Base-by-base conservation (phyloP, 2,329 filamentous ascomycete species). In the Metarhizium anisopliae region DNA sequence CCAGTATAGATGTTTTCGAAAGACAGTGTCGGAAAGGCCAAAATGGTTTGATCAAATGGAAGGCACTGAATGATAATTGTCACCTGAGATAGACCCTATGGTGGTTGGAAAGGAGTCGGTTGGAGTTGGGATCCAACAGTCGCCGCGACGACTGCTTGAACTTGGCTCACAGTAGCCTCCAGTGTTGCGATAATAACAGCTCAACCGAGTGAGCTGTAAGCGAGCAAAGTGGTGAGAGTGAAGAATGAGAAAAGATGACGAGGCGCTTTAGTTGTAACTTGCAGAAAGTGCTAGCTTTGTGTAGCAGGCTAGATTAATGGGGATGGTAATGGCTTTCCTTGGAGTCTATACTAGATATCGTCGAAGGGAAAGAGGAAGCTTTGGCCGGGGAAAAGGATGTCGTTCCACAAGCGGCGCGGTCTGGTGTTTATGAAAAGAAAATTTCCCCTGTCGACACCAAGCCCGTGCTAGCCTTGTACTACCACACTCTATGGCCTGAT, bases 131-230 rank as follows among this genome's bases (percentile, higher is more conserved):
- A 40, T 51, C 53, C 47, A 49, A 55, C 53, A 57, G 53, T 56
- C 55, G 56, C 53, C 56, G 59, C 59, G 56, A 61, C 53, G 56
- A 55, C 58, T 61, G 59, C 58, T 52, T 55, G 50, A 55, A 35
- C 38, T 54, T 14, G 25, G 20, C 30, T 43, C 38, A 35, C 38
- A 43, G 54, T 53, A 47, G 51, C 11, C 58, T 60, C 59, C 59
- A 60, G 59, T 52, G 58, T 60, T 59, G 58, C 58, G 55, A 54
- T 40, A 32, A 47, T 54, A 25, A 47, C 53, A 60, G 59, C 59
- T 55, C 59, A 56, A n/a, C 14, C 10, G 14, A 16, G 36, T 59
- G 59, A 60, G 57, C 59, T 53, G 50, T 2, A 14, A 11, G 16
- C 18, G 20, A 38, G 29, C 18, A 35, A 51, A 14, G 49, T 38